Conservation (phyloP, 1,139 yeast genomes). For the Debaryomyces udenii region DNA sequence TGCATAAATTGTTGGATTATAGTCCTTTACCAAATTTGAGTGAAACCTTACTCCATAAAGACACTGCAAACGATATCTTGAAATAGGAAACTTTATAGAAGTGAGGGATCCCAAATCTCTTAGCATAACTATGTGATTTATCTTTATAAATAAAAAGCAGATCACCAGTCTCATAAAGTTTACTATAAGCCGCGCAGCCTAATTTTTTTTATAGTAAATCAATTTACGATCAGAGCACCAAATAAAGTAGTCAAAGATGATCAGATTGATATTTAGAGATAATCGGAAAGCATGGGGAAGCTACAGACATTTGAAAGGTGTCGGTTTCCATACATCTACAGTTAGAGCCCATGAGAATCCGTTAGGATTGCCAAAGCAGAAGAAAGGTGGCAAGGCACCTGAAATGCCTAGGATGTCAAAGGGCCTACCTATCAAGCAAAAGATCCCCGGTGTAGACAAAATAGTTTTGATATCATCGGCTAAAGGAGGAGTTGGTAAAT, state of each 20-base stretch:
- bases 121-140: neutral
- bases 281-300: neutral
- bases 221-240: too few species aligned
- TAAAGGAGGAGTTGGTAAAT: conserved; percentile 75
- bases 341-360: conserved; percentile 34
- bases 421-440: conserved; percentile 58
- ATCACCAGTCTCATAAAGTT: neutral
- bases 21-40: neutral
- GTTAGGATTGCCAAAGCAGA: conserved; percentile 54
- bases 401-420: conserved; percentile 43
- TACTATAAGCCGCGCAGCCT: neutral
- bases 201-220: too few species aligned
- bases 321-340: conserved; percentile 8
- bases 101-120: neutral
- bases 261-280: too few species aligned
- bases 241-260: too few species aligned
- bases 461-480: conserved; percentile 76
- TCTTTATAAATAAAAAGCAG: neutral
- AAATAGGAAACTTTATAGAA: neutral
- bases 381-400: conserved; percentile 24
- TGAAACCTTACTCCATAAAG: neutral
- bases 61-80: neutral
- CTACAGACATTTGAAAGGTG: neutral
- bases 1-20: conserved; percentile 78
- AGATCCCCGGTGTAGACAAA: conserved; percentile 61